Evolutionary conservation across 1,284 basidiomycete genomes (phyloP).

Genomic region (Athelia psychrophila): DNA sequence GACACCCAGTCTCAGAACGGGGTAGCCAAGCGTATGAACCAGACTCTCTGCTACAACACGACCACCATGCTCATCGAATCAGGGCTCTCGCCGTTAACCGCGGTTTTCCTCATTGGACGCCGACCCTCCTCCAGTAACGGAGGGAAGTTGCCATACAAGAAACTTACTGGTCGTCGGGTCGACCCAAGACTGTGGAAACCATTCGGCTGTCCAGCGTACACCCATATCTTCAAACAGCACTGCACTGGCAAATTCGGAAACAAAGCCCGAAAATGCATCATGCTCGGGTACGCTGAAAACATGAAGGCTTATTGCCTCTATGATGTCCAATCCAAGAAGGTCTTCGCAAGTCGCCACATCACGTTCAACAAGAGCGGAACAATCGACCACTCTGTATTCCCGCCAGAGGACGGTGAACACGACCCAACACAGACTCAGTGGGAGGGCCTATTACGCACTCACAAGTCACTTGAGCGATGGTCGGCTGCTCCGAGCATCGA

Average conservation of each 20-base stretch:
- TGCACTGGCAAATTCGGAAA: slow-evolving; percentile 14
- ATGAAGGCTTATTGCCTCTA: slow-evolving; percentile 12
- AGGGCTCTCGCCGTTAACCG: slow-evolving; percentile 13
- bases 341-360: slow-evolving; percentile 16
- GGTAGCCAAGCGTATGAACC: slow-evolving; percentile 26
- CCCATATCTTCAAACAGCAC: slow-evolving; percentile 11
- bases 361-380: slow-evolving; percentile 15
- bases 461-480: neutral
- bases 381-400: slow-evolving; percentile 2
- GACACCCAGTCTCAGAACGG: slow-evolving; percentile 30
- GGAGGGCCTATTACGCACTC: neutral
- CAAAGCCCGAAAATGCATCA: slow-evolving; percentile 13
- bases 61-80: slow-evolving; percentile 22
- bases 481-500: neutral
- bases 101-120: slow-evolving; percentile 13
- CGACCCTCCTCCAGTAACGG: slow-evolving; percentile 7
- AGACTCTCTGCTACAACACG: slow-evolving; percentile 19
- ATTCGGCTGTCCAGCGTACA: slow-evolving; percentile 11
- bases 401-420: neutral
- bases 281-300: slow-evolving; percentile 14
- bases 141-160: neutral
- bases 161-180: neutral
- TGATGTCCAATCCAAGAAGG: slow-evolving; percentile 9
- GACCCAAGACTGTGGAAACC: neutral
- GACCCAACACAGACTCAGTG: neutral